Percentiles rank a stretch among this genome's conserved stretches.
phyloP scores from a whole-genome alignment of 139 green algal species.

The Auxenochlorella protothecoides region DNA sequence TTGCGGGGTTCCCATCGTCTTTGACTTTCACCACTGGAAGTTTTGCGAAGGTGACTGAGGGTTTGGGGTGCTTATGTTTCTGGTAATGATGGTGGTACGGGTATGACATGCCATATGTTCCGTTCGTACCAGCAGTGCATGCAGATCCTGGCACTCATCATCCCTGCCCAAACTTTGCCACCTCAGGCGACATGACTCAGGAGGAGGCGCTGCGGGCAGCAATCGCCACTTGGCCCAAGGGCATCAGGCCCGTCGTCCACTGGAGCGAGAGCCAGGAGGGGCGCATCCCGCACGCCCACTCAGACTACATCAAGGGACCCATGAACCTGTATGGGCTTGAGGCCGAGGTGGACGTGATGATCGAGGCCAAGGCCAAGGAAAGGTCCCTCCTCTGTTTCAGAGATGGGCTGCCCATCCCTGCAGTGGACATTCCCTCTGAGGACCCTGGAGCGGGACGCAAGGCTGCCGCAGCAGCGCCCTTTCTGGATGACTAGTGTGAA shows the following conservation, averaged over 20 bases:
- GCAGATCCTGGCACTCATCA: not conserved
- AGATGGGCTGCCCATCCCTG: no score
- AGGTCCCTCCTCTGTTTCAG: no score
- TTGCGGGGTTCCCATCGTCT: slow-evolving; percentile 44
- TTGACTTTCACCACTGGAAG: slow-evolving; percentile 65
- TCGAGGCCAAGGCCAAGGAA: slow-evolving; percentile 56
- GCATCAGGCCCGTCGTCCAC: slow-evolving; percentile 49
- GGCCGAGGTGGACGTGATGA: slow-evolving; percentile 51
- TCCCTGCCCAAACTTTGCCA: slow-evolving; percentile 1
- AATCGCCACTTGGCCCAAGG: slow-evolving; percentile 41
- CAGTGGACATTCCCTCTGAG: no score
- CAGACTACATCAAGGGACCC: slow-evolving; percentile 49
- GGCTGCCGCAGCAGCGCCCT: no score
- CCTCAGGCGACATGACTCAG: slow-evolving; percentile 27
- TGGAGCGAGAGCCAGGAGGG: slow-evolving; percentile 54
- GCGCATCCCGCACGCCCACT: slow-evolving; percentile 35
- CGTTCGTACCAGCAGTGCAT: no score
- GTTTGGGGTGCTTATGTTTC: no score
- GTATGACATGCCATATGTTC: no score
- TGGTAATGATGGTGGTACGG: no score
- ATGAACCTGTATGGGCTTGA: slow-evolving; percentile 47
- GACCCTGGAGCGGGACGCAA: no score
- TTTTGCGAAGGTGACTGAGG: slow-evolving; percentile 24
- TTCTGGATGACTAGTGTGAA: no score
- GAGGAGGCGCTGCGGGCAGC: slow-evolving; percentile 39